phyloP scores from a whole-genome alignment of 2,329 filamentous ascomycete species.

The Colletotrichum lini region DNA sequence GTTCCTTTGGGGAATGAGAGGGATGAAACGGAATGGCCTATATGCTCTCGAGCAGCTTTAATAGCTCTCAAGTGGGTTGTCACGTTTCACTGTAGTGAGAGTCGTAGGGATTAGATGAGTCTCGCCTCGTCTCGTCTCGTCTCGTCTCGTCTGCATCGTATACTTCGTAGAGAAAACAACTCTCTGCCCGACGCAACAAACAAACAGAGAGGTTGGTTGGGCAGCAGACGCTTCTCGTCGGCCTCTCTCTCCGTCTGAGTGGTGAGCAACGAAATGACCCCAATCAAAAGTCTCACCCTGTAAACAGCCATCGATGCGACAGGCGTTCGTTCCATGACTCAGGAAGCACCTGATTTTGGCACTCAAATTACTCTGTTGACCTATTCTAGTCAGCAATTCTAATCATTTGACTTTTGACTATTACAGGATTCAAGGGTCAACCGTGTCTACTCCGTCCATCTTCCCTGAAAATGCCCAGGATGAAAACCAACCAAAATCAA shows the following conservation, averaged over 20 bases:
- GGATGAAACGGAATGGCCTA: not conserved
- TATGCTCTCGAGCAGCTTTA: not conserved
- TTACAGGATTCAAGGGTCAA: slow-evolving; percentile 28
- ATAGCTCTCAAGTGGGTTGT: not conserved
- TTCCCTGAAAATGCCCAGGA: slow-evolving; percentile 7
- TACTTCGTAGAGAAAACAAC: not conserved
- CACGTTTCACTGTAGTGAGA: too few species aligned
- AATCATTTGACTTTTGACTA: slow-evolving; percentile 9
- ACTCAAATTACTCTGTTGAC: too few species aligned
- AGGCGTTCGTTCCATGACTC: slow-evolving; percentile 29
- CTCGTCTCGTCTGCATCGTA: not conserved
- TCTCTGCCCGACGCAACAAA: not conserved
- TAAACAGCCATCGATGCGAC: slow-evolving; percentile 7
- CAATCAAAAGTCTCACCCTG: slow-evolving; percentile 10
- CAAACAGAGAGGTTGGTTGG: not conserved
- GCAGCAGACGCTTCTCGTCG: too few species aligned
- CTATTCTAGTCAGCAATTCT: not conserved
- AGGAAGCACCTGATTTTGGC: not conserved
- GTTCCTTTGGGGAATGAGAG: too few species aligned
- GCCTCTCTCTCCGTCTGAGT: too few species aligned
- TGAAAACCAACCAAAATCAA: too few species aligned
- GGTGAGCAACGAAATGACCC: slow-evolving; percentile 8
- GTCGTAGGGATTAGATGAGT: not conserved
- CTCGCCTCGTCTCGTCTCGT: not conserved
- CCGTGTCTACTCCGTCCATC: slow-evolving; percentile 33